phyloP scores from a whole-genome alignment of 495 filamentous ascomycete genomes.

The Penicillium silybi region DNA sequence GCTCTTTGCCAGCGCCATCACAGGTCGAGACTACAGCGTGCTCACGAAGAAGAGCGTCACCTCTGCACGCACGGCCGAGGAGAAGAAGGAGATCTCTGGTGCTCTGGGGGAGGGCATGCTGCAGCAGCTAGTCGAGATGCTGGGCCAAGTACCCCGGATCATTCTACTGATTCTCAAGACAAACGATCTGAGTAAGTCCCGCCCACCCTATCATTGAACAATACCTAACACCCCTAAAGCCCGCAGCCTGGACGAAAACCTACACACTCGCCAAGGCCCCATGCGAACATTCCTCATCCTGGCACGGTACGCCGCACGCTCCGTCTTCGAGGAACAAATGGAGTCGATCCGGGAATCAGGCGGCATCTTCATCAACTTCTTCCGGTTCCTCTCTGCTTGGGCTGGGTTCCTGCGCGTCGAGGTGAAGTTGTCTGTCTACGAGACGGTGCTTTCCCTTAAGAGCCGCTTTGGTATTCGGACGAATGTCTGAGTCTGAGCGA shows the following conservation, averaged over 20 bases:
- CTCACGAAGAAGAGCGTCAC: slow-evolving; percentile 59
- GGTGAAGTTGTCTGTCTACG: slow-evolving; percentile 59
- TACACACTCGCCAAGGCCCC: slow-evolving; percentile 85
- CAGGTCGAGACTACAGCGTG: slow-evolving; percentile 82
- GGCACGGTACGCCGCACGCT: slow-evolving; percentile 84
- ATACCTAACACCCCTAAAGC: slow-evolving; percentile 39
- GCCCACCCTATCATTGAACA: background rate
- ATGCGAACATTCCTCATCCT: slow-evolving; percentile 90
- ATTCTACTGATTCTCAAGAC: slow-evolving; percentile 97
- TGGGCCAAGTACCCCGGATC: slow-evolving; percentile 84
- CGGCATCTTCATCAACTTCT: slow-evolving; percentile 54
- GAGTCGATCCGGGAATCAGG: slow-evolving; percentile 60
- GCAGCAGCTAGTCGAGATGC: slow-evolving; percentile 78
- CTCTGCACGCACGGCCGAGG: slow-evolving; percentile 58
- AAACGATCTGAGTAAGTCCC: slow-evolving; percentile 78
- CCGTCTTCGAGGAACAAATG: slow-evolving; percentile 83
- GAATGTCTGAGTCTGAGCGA: background rate
- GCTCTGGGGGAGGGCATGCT: slow-evolving; percentile 86
- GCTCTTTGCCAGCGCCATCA: slow-evolving; percentile 94
- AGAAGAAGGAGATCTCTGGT: slow-evolving; percentile 76
- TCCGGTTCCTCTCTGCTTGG: slow-evolving; percentile 54
- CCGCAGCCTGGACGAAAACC: slow-evolving; percentile 86
- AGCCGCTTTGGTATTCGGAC: slow-evolving; percentile 35
- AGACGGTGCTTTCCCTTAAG: slow-evolving; percentile 47
- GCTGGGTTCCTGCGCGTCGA: slow-evolving; percentile 58